Evolutionary conservation across 1,139 yeast genomes (phyloP), one percentile per base, ranked within the genome.

Genomic region (Geotrichum fermentans): DNA sequence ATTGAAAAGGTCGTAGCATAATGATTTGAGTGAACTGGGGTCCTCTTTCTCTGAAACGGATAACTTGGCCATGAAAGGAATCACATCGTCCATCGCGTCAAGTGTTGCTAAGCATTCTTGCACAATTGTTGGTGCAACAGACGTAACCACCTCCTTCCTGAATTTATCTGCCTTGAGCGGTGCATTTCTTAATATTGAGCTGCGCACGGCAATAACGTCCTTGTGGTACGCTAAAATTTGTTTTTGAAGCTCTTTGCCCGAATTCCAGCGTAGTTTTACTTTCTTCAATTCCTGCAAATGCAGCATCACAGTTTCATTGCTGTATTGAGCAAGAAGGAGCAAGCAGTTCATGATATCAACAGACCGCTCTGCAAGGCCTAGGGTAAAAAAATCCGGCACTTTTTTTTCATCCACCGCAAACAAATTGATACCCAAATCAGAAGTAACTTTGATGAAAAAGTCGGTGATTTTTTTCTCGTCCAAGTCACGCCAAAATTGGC

Each of bases 321-420:
- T 41, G 28, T 50, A 46, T 26, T 46, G 38, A 5, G 43, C 47
- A 30, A 52, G 28, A 14, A 52, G 18, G 8, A 52, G 34, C 11
- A 49, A 17, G 37, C 54, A 52, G 30, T 52, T 52, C 43, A 47
- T 43, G 20, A 46, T 47, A 34, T 49, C 46, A 0, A 50, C 47
- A 8, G 48, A 45, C 18, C 32, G 36, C n/a, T 37, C 39, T 6
- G 54, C 52, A 29, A 49, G 28, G 8, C 36, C 48, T 18, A 20
- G 18, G 10, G 36, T 18, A 34, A 52, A 45, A 43, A 49, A 52
- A 10, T 17, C 41, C 1, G 54, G 54, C 6, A 52, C 54, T 34
- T 49, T 45, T 4, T 16, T 40, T n/a, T 36, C 40, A 10, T 48
- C 40, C n/a, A 52, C 47, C 6, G 30, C 29, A 32, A 43, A 49